phyloP scores from a whole-genome alignment of 2,329 filamentous ascomycete genomes.

The Decorospora gaudefroyi region DNA sequence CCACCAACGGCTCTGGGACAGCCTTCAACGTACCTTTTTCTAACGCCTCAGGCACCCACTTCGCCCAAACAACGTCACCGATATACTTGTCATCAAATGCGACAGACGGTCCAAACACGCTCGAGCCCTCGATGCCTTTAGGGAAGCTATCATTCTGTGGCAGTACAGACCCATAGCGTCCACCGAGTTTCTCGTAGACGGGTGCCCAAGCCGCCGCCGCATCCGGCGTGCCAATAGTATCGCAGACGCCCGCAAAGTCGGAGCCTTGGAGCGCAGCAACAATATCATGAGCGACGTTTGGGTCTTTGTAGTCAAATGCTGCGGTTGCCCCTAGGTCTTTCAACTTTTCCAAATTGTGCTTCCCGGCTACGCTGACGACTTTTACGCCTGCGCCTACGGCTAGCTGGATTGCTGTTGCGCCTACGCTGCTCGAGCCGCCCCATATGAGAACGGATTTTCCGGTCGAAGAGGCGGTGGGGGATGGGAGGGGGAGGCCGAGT shows the following conservation, averaged over 20 bases:
- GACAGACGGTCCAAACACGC: conserved; percentile 31
- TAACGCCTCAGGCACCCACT: conserved; percentile 41
- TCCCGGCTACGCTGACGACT: conserved; percentile 49
- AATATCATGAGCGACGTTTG: conserved; percentile 45
- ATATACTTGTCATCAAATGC: conserved; percentile 31
- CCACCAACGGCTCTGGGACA: conserved; percentile 36
- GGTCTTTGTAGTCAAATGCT: conserved; percentile 42
- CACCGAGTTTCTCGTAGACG: conserved; percentile 37
- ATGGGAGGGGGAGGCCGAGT: conserved; percentile 49
- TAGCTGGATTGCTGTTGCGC: conserved; percentile 53
- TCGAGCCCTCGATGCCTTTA: conserved; percentile 32
- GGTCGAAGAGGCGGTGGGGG: conserved; percentile 33
- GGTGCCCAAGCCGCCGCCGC: conserved; percentile 32
- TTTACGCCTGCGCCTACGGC: conserved; percentile 49
- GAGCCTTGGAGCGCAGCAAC: conserved; percentile 49
- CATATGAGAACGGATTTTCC: conserved; percentile 54
- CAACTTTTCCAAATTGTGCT: conserved; percentile 37
- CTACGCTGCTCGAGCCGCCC: conserved; percentile 55
- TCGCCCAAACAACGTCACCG: conserved; percentile 42
- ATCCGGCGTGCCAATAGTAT: conserved; percentile 40
- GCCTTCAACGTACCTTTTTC: conserved; percentile 40
- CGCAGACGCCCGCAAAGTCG: conserved; percentile 52
- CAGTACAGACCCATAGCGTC: conserved; percentile 35
- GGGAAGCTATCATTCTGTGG: conserved; percentile 27
- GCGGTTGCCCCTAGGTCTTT: conserved; percentile 37